Percentiles rank a stretch among this genome's conserved stretches.
These are phyloP conservation scores for Xylaria sp. DNA, from an alignment of 2,329 filamentous ascomycete genomes.

Conservation along the genomic window DNA sequence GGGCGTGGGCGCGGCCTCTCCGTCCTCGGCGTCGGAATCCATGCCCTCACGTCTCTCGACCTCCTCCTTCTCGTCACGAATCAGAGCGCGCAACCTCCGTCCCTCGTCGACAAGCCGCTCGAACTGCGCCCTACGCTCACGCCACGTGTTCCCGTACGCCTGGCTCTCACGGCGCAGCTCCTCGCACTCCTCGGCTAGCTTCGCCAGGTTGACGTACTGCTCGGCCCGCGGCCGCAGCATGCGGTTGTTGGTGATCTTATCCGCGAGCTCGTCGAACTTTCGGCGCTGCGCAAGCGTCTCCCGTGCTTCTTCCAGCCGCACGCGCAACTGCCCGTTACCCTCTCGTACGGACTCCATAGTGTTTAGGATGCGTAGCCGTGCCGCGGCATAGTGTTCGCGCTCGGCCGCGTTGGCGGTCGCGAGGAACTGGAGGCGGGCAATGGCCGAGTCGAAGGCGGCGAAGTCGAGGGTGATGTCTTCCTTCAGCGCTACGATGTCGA, in stretches of 20 bases:
- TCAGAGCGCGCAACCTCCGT: conserved; percentile 84
- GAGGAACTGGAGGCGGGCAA: conserved; percentile 88
- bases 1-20: conserved; percentile 51
- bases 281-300: conserved; percentile 81
- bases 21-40: conserved; percentile 74
- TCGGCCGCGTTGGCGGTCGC: conserved; percentile 84
- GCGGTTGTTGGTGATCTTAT: conserved; percentile 84
- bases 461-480: conserved; percentile 91
- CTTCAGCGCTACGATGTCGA: conserved; percentile 70
- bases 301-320: conserved; percentile 81
- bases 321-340: conserved; percentile 76
- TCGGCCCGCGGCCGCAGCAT: conserved; percentile 86
- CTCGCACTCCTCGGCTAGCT: conserved; percentile 87
- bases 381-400: conserved; percentile 82
- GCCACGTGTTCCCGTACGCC: conserved; percentile 85
- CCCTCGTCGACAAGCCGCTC: conserved; percentile 90
- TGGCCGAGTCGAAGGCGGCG: conserved; percentile 84
- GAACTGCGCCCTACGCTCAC: conserved; percentile 86
- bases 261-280: conserved; percentile 86
- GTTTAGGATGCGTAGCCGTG: conserved; percentile 81
- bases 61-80: conserved; percentile 95
- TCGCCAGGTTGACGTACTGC: conserved; percentile 79
- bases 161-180: conserved; percentile 87
- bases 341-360: conserved; percentile 82
- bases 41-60: conserved; percentile 88